Conservation (phyloP, 139 green algal species). For the Chloropicon primus region DNA sequence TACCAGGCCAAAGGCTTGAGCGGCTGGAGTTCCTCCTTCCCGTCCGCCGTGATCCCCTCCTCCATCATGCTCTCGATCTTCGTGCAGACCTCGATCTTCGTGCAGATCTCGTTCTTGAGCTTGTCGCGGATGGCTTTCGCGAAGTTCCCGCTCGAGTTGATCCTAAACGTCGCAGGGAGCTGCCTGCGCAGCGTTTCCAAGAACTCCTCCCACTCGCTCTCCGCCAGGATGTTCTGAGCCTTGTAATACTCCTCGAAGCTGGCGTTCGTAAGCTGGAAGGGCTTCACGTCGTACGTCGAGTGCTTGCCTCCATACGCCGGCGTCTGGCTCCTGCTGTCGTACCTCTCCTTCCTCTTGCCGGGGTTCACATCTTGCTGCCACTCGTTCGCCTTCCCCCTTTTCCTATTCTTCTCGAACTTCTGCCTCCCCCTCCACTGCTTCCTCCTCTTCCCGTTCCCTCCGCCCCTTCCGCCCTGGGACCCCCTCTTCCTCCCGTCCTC, state of each 20-base stretch:
- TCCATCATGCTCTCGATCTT: constrained; percentile 24
- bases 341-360: not conserved
- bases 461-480: not conserved
- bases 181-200: constrained; percentile 47
- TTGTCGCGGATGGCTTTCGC: constrained; percentile 52
- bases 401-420: not conserved
- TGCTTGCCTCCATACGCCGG: not conserved
- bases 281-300: not conserved
- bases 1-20: constrained; percentile 82
- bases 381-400: not conserved
- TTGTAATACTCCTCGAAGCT: constrained; percentile 60
- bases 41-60: constrained; percentile 13
- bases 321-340: not conserved
- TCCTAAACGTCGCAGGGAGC: constrained; percentile 90
- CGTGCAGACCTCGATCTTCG: constrained; percentile 42
- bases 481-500: not conserved
- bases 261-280: constrained; percentile 19
- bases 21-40: constrained; percentile 39
- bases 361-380: not conserved
- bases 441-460: not conserved
- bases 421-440: not conserved
- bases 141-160: constrained; percentile 83
- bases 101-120: constrained; percentile 26
- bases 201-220: constrained; percentile 81
- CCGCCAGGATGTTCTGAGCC: constrained; percentile 51